phyloP scores from a whole-genome alignment of 805 yeast species.

The Starmera dryadoides region DNA sequence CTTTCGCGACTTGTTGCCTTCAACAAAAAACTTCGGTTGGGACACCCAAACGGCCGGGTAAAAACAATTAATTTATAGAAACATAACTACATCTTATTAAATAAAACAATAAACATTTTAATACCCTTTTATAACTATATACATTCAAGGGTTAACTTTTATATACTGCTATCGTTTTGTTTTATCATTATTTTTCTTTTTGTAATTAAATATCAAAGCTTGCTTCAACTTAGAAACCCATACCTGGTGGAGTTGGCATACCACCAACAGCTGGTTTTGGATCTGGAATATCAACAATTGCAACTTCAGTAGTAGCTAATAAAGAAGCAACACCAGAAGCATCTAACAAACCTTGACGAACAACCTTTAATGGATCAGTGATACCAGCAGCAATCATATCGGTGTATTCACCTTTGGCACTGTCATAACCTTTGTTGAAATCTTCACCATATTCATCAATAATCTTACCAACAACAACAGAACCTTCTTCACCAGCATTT shows the following conservation, averaged over 20 bases:
- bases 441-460: slow-evolving; percentile 43
- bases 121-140: too few relatives aligned
- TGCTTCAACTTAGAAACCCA: slow-evolving; percentile 28
- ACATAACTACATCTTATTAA: too few relatives aligned
- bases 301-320: slow-evolving; percentile 97
- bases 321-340: slow-evolving; percentile 97
- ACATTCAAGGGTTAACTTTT: too few relatives aligned
- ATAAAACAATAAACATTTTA: too few relatives aligned
- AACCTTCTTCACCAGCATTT: slow-evolving; percentile 96
- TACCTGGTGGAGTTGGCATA: slow-evolving; percentile 50
- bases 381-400: slow-evolving; percentile 97
- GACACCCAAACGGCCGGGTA: too few relatives aligned
- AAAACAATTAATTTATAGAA: too few relatives aligned
- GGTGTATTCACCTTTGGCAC: slow-evolving; percentile 86
- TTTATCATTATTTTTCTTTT: neutral
- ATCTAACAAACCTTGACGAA: slow-evolving; percentile 89
- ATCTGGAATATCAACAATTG: slow-evolving; percentile 94
- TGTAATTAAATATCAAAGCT: too few relatives aligned
- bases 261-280: slow-evolving; percentile 40
- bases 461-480: slow-evolving; percentile 90
- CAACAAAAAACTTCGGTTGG: too few relatives aligned
- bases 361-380: slow-evolving; percentile 97
- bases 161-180: too few relatives aligned
- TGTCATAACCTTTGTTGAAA: slow-evolving; percentile 87
- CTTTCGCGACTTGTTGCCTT: neutral